Evolutionary conservation across 1,139 yeast genomes (phyloP).

Genomic region (Nakaseomyces bracarensis): DNA sequence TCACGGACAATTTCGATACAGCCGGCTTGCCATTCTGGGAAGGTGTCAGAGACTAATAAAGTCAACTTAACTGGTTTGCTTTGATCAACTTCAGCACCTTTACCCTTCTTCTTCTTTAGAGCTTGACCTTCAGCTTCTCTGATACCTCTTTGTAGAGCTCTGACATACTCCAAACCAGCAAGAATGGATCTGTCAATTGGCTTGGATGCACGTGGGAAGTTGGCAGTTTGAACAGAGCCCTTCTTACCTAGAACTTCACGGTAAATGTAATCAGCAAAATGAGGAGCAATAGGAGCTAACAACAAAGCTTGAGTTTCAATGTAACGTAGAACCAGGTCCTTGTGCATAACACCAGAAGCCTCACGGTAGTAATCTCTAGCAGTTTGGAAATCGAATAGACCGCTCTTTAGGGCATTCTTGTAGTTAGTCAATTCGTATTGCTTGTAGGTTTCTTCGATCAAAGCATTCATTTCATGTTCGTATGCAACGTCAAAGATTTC

Average conservation of each 20-base stretch:
- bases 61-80: slow-evolving; percentile 65
- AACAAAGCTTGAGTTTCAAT: slow-evolving; percentile 79
- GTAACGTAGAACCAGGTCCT: slow-evolving; percentile 68
- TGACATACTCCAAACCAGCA: slow-evolving; percentile 70
- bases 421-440: slow-evolving; percentile 67
- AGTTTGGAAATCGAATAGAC: slow-evolving; percentile 88
- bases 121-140: slow-evolving; percentile 90
- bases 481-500: slow-evolving; percentile 81
- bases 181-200: slow-evolving; percentile 54
- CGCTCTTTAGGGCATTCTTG: slow-evolving; percentile 82
- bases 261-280: slow-evolving; percentile 85
- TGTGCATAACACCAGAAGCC: slow-evolving; percentile 64
- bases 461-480: slow-evolving; percentile 85
- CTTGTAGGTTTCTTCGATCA: slow-evolving; percentile 63
- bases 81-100: slow-evolving; percentile 63
- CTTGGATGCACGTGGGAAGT: slow-evolving; percentile 66
- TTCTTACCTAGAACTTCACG: slow-evolving; percentile 62
- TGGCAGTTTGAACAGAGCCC: slow-evolving; percentile 60
- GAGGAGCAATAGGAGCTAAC: slow-evolving; percentile 92
- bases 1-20: slow-evolving; percentile 80
- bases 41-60: slow-evolving; percentile 64
- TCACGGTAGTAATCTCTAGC: slow-evolving; percentile 97
- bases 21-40: slow-evolving; percentile 95
- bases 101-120: slow-evolving; percentile 87
- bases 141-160: slow-evolving; percentile 67